Evolutionary conservation across 108 stramenopile species (phyloP).

Genomic region (Craspedostauros australis): DNA sequence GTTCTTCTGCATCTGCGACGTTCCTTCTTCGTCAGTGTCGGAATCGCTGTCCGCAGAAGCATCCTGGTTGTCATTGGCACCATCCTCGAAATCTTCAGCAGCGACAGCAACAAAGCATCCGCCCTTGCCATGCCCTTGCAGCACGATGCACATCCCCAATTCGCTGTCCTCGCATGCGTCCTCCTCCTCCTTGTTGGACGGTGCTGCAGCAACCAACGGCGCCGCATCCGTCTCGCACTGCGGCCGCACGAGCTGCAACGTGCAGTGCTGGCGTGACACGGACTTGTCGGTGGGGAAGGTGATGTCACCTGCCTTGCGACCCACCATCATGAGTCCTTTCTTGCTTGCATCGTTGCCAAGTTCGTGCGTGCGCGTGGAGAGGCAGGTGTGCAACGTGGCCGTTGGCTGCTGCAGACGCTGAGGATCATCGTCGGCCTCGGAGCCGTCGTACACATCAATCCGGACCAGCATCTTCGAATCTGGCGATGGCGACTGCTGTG

Average conservation of each 20-base stretch:
- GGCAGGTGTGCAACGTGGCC: no score
- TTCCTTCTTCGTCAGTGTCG: conserved; percentile 10
- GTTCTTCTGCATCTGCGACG: conserved; percentile 6
- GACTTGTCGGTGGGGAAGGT: conserved; percentile 17
- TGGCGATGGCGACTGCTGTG: no score
- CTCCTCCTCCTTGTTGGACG: conserved; percentile 16
- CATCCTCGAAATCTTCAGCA: not conserved
- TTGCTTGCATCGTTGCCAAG: no score
- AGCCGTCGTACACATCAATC: no score
- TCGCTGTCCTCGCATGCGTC: conserved; percentile 9
- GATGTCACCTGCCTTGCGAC: conserved; percentile 23
- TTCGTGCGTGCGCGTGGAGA: no score
- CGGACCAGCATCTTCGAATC: no score
- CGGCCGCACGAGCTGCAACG: conserved; percentile 11
- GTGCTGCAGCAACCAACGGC: not conserved
- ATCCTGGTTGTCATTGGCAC: not conserved
- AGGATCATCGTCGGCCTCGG: no score
- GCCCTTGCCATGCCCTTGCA: conserved; percentile 23
- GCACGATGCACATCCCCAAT: conserved; percentile 17
- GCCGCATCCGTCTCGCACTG: not conserved
- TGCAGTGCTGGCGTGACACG: conserved; percentile 17
- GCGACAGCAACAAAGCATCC: conserved; percentile 13
- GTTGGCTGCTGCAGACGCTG: no score
- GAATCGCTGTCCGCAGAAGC: conserved; percentile 6
- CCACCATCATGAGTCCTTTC: conserved; percentile 4